Evolutionary conservation across 352 stramenopile species (phyloP).

Genomic region (Stramenopiles sp.): DNA sequence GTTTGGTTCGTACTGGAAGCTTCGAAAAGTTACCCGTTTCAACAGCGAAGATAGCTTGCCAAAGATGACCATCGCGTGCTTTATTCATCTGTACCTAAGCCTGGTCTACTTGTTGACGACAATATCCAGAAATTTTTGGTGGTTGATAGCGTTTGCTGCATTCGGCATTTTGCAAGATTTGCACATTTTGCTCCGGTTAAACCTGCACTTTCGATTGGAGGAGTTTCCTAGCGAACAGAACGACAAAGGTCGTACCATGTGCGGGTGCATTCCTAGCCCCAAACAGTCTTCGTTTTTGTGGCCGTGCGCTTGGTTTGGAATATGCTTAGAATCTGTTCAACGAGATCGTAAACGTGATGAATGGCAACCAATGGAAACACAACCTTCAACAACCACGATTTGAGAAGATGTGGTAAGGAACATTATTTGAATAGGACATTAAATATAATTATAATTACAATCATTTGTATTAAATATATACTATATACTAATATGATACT

Average conservation of each 20-base stretch:
- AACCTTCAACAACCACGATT: too few relatives aligned
- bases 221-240: conserved; percentile 10
- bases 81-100: conserved; percentile 5
- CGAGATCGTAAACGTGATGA: too few relatives aligned
- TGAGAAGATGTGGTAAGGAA: too few relatives aligned
- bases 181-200: conserved; percentile 4
- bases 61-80: background rate
- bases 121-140: background rate
- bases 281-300: conserved; percentile 8
- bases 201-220: background rate
- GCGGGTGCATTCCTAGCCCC: background rate
- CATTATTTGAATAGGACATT: too few relatives aligned
- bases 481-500: too few relatives aligned
- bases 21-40: background rate
- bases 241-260: background rate
- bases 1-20: conserved; percentile 7
- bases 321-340: too few relatives aligned
- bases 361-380: too few relatives aligned
- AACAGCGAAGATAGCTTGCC: background rate
- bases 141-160: background rate
- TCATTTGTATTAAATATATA: too few relatives aligned
- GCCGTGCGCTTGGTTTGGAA: too few relatives aligned
- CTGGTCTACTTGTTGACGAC: background rate
- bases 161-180: conserved; percentile 6
- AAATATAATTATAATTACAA: too few relatives aligned